A percentile compares a stretch with the other conserved stretches of the same genome.
Conservation (phyloP, 768 basidiomycete species). For the Suillus clintonianus region DNA sequence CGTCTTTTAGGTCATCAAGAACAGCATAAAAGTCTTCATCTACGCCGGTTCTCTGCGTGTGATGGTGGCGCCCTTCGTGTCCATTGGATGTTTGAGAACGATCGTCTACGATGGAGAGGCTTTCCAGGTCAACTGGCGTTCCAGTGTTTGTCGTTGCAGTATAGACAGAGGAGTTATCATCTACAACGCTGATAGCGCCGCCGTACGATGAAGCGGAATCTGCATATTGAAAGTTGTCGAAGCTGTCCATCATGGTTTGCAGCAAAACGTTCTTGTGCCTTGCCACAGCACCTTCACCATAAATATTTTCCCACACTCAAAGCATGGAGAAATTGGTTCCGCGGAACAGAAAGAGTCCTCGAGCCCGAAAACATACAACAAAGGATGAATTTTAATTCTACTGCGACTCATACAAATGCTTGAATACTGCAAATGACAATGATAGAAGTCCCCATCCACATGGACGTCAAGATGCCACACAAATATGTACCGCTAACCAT, state of each 20-base stretch:
- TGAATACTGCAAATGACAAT: constrained; percentile 2
- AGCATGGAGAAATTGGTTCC: neutral
- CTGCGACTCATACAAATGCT: constrained; percentile 2
- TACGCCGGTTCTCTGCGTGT: constrained; percentile 36
- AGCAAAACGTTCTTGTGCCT: neutral
- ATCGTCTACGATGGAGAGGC: constrained; percentile 69
- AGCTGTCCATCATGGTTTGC: constrained; percentile 64
- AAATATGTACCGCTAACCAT: neutral
- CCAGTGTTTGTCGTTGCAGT: constrained; percentile 68
- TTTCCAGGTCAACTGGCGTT: constrained; percentile 62
- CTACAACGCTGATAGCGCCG: constrained; percentile 63
- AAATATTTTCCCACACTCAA: neutral
- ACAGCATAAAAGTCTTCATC: constrained; percentile 92
- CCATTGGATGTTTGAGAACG: constrained; percentile 46
- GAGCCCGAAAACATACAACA: neutral
- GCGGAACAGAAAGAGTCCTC: neutral
- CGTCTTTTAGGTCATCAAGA: constrained; percentile 87
- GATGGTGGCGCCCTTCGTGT: constrained; percentile 31
- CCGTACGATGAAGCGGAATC: constrained; percentile 84
- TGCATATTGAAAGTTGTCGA: constrained; percentile 79
- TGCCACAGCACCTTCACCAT: neutral
- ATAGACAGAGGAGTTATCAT: constrained; percentile 81
- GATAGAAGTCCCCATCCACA: constrained; percentile 3
- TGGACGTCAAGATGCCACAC: neutral
- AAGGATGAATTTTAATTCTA: neutral